A percentile compares a stretch with the other conserved stretches of the same genome.
phyloP scores from a whole-genome alignment of 495 filamentous ascomycete genomes.

The Penicillium silybi region DNA sequence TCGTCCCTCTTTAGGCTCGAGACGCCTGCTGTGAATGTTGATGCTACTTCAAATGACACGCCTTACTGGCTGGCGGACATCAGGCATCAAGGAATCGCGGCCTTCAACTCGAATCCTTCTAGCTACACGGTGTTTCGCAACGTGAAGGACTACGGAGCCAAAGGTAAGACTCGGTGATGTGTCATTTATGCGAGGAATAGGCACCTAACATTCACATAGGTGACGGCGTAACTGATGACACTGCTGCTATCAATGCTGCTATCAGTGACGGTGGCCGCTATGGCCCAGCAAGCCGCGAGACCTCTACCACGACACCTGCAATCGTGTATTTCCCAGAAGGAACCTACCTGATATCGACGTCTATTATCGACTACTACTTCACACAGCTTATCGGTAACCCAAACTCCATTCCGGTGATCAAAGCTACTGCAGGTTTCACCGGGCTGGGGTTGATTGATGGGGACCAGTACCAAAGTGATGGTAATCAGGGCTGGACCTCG shows the following conservation, averaged over 20 bases:
- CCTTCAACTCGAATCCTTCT: constrained; percentile 49
- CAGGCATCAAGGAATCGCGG: constrained; percentile 57
- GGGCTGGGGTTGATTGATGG: constrained; percentile 66
- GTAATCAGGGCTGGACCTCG: constrained; percentile 46
- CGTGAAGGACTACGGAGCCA: constrained; percentile 68
- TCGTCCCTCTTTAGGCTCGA: neutral
- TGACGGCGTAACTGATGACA: constrained; percentile 66
- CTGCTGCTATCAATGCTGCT: constrained; percentile 59
- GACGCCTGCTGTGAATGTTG: neutral
- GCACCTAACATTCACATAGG: constrained; percentile 16
- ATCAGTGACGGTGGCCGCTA: constrained; percentile 52
- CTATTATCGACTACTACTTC: constrained; percentile 57
- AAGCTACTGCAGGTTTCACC: constrained; percentile 59
- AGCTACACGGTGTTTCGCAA: constrained; percentile 72
- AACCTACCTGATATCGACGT: constrained; percentile 54
- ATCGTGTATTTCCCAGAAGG: constrained; percentile 64
- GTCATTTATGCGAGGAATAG: neutral
- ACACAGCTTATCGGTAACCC: constrained; percentile 69
- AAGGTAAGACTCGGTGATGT: constrained; percentile 29
- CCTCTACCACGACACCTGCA: constrained; percentile 52
- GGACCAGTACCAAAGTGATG: constrained; percentile 52
- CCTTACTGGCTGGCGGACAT: constrained; percentile 69
- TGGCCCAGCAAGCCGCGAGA: constrained; percentile 41
- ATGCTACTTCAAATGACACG: constrained; percentile 20
- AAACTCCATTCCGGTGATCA: constrained; percentile 57